Conservation (phyloP, 805 yeast species). For the Zygoascus flipseniorum region DNA sequence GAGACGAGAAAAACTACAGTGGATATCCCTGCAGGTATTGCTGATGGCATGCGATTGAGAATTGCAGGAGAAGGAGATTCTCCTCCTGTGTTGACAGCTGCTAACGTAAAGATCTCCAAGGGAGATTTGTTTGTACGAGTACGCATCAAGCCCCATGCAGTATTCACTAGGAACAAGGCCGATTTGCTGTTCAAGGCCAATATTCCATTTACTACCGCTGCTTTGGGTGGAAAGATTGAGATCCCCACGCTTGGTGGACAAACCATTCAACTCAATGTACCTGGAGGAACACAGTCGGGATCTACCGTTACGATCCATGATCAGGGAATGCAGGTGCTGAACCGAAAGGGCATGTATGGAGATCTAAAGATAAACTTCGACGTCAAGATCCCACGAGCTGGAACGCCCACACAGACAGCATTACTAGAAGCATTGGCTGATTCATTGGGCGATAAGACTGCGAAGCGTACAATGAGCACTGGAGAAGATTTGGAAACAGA, state of each 20-base stretch:
- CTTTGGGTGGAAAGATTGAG: conserved; percentile 83
- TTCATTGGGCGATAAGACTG: conserved; percentile 70
- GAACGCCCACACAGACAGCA: conserved; percentile 77
- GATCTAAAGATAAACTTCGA: conserved; percentile 67
- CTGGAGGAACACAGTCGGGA: conserved; percentile 78
- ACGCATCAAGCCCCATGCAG: conserved; percentile 64
- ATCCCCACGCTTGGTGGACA: conserved; percentile 81
- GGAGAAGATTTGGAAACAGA: conserved; percentile 1
- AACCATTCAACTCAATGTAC: conserved; percentile 65
- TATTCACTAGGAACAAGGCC: conserved; percentile 57
- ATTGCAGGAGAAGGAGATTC: conserved; percentile 87
- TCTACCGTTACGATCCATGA: conserved; percentile 67
- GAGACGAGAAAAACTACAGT: conserved; percentile 63
- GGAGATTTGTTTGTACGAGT: conserved; percentile 88
- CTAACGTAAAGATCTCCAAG: conserved; percentile 56
- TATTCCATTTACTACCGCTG: conserved; percentile 91
- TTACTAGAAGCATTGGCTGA: conserved; percentile 92
- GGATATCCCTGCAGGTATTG: conserved; percentile 81
- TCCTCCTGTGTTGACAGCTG: conserved; percentile 67
- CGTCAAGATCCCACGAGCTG: conserved; percentile 65
- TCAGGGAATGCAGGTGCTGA: conserved; percentile 72
- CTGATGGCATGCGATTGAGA: conserved; percentile 77
- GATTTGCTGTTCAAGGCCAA: conserved; percentile 58
- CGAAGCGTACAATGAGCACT: conserved; percentile 47
- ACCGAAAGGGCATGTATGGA: conserved; percentile 55